Base-by-base conservation (phyloP, 2,329 filamentous ascomycete species). In the Blastomyces parvus region DNA sequence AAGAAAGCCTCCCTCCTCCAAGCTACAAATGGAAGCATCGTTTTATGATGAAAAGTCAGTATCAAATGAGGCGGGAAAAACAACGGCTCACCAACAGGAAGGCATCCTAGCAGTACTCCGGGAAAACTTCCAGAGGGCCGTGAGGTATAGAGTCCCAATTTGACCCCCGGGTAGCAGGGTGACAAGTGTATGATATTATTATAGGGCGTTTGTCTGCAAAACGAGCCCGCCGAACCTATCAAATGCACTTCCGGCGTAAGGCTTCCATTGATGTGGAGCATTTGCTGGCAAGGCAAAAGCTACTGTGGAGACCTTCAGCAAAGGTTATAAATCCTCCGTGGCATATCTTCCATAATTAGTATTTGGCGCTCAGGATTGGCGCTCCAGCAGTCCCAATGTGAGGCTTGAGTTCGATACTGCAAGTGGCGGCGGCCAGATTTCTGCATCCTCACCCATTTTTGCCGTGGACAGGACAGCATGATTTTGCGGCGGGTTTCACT, bases 201-300 rank as follows among this genome's bases (percentile, higher is more conserved):
- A n/a, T n/a, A 38, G 30, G 11, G 19, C 19, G 30, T 22, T 22
- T 9, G 11, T 22, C 19, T 1, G 5, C 4, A 38, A 7, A n/a
- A 56, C 33, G 48, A 2, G 19, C 53, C 7, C n/a, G 8, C 13
- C 30, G 38, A 56, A 38, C 53, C 53, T 36, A 38, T 56, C 52
- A 22, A 36, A n/a, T 17, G 22, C 2, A 8, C 5, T 36, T 36
- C 27, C 7, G 52, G 19, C 6, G 30, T 22, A 22, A 56, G 53
- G 53, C 53, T 2, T 38, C 53, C 30, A 13, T 56, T 27, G 5
- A 38, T 36, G 53, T 8, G n/a, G 53, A 56, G 30, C 7, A 38
- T 19, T 56, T 5, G 30, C 33, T 36, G 53, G 53, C 53, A 56
- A 56, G 53, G 53, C 53, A 56, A 56, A 55, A 22, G 52, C 8